A percentile compares a stretch with the other conserved stretches of the same genome.
Evolutionary conservation across 306 rosid genomes (phyloP).

Genomic region (Fragaria iinumae): DNA sequence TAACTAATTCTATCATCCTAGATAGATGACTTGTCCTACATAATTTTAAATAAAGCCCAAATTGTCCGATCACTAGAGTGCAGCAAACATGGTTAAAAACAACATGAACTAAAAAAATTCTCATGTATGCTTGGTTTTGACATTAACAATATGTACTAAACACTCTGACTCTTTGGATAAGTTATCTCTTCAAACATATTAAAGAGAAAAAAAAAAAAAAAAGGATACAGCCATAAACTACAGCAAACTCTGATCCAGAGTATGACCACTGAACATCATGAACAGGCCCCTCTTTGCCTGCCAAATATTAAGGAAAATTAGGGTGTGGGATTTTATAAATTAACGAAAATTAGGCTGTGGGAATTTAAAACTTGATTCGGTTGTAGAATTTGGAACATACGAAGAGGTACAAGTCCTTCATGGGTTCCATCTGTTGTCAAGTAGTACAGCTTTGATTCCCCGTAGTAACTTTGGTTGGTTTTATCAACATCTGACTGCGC

Average conservation of each 20-base stretch:
- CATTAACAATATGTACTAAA: background rate
- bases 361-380: background rate
- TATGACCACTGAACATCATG: constrained; percentile 94
- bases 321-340: constrained; percentile 9
- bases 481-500: constrained; percentile 94
- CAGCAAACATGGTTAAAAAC: background rate
- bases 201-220: constrained; percentile 11
- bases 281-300: constrained; percentile 97
- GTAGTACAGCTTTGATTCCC: constrained; percentile 87
- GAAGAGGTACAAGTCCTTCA: constrained; percentile 90
- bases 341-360: constrained; percentile 9
- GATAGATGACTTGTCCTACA: background rate
- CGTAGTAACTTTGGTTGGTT: constrained; percentile 96
- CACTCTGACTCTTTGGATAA: background rate
- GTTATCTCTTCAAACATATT: constrained; percentile 14
- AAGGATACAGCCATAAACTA: constrained; percentile 98
- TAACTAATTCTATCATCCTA: background rate
- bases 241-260: constrained; percentile 82
- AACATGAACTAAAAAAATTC: background rate
- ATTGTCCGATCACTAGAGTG: background rate
- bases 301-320: constrained; percentile 32
- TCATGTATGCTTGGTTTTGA: background rate
- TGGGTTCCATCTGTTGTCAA: constrained; percentile 78
- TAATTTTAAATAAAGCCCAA: background rate
- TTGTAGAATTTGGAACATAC: constrained; percentile 44